Evolutionary conservation across 768 basidiomycete genomes (phyloP), one percentile per base, ranked within the genome.

Genomic region (Artomyces pyxidatus): DNA sequence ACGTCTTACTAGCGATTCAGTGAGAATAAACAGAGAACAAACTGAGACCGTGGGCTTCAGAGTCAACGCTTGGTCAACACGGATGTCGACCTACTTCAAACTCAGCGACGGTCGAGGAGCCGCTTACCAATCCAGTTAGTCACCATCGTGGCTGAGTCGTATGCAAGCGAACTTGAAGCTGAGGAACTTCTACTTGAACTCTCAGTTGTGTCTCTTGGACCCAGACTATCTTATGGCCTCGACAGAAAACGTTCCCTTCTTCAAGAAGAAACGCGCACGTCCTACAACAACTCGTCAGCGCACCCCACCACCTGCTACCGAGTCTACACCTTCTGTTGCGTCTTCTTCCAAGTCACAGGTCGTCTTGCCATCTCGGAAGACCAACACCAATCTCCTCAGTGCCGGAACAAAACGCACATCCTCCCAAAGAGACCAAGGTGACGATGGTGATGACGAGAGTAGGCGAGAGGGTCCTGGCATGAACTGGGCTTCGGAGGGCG

Each of bases 211-310:
- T n/a, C n/a, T n/a, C n/a, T n/a, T n/a, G n/a, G n/a, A n/a, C n/a
- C n/a, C n/a, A n/a, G n/a, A n/a, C n/a, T n/a, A n/a, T n/a, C n/a
- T n/a, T n/a, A n/a, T n/a, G n/a, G n/a, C n/a, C n/a, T n/a, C n/a
- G n/a, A n/a, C n/a, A 28, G 59, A 75, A 12, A 78, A 73, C 41
- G 89, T 95, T 0, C 83, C 89, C 3, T 93, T 96, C 69, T 90
- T 95, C 70, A 95, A 87, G 69, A 88, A 84, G 63, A 88, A 85
- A 61, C 83, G 85, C 35, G 74, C 82, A 3, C 76, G 91, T 1
- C 92, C 92, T 2, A 74, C 81, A 3, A 87, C 86, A 0, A 65
- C 76, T 3, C 78, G 94, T 30, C 85, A 86, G 59, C 78, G 92
- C 22, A 89, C 88, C 3, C 61, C 71, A 5, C 88, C 85, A 0